Base-by-base conservation (phyloP, 371 early-diverging fungal genomes). In the Mucor lusitanicus region DNA sequence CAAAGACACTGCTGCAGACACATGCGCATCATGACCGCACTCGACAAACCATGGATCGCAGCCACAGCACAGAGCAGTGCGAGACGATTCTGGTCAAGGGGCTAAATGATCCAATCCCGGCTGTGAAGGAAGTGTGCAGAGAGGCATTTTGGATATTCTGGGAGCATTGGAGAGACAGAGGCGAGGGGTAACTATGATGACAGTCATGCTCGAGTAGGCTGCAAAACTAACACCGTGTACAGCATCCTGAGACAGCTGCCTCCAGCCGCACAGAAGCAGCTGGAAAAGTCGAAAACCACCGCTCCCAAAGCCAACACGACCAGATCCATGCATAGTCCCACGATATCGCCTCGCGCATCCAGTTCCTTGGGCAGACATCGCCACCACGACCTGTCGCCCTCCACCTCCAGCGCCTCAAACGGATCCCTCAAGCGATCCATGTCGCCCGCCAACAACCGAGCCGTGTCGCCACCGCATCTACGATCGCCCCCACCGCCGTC, bases 391-490 rank as follows among this genome's bases (percentile, higher is more conserved):
- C 13, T 69, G 3, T 80, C 78, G 15, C 76, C 75, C 39, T 75
- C 80, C 6, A 74, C 64, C 21, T 77, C 80, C 11, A 79, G 32
- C n/a, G 63, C 66, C 1, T 79, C 75, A 37, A 72, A 63, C 40
- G 71, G 66, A 25, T 70, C 75, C 7, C 59, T 71, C 19, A 67
- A 67, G 25, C 12, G 74, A 7, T 68, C 70, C 25, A 55, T 76
- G 17, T 73, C 78, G n/a, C 76, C 72, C 19, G 12, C 50, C 25
- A 50, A 27, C 50, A 50, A 50, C 23, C 74, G 77, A 7, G 96
- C 98, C 78, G 92, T 95, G 75, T 99, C 98, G 35, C 50, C 50
- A 12, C 93, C 92, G 28, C 99, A 66, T 27, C 99, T 59, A 97
- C 94, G 79, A 50, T 54, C 50, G 23, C 60, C 75, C 19, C 76